Evolutionary conservation across 768 basidiomycete species (phyloP), one percentile per base, ranked within the genome.

Genomic region (Naganishia onofrii): DNA sequence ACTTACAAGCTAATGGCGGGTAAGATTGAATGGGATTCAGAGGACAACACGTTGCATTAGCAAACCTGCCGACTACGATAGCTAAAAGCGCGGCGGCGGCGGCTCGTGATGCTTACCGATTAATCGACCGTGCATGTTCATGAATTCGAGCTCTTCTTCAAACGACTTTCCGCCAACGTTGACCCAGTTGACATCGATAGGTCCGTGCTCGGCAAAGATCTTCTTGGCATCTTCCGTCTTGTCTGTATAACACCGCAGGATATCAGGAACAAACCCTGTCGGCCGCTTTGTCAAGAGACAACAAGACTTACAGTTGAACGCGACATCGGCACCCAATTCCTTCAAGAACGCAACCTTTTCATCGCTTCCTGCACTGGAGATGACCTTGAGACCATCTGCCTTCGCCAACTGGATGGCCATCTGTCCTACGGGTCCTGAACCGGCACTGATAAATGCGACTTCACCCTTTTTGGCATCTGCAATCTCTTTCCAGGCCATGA

Each of bases 291-390:
- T 1, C 28, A 23, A 13, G 42, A 17, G 5, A 46, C 8, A 21
- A 6, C 5, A 17, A 9, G 5, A 55, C 72, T 54, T 46, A 71
- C 73, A 75, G 72, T 75, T 75, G 71, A 75, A 75, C 0, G 71
- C 74, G 12, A 60, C 48, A 52, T 74, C 74, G 17, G 71, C 74
- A 26, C 72, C 72, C 46, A 75, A 64, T 44, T 54, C 56, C 66
- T 74, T 70, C 51, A 71, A 65, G 71, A 48, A 73, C 69, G 71
- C 70, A 53, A 90, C 88, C 78, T 91, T 90, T 64, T 88, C 87
- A n/a, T 90, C 88, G 0, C 86, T 85, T 1, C 90, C 88, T 0
- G 88, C 87, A 0, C 87, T 88, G 0, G 85, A 88, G 58, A 91
- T 88, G 46, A 90, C 89, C 73, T 87, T 88, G 44, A 83, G 71